Evolutionary conservation across 139 green algal genomes (phyloP).

Genomic region (Picocystis salinarum): DNA sequence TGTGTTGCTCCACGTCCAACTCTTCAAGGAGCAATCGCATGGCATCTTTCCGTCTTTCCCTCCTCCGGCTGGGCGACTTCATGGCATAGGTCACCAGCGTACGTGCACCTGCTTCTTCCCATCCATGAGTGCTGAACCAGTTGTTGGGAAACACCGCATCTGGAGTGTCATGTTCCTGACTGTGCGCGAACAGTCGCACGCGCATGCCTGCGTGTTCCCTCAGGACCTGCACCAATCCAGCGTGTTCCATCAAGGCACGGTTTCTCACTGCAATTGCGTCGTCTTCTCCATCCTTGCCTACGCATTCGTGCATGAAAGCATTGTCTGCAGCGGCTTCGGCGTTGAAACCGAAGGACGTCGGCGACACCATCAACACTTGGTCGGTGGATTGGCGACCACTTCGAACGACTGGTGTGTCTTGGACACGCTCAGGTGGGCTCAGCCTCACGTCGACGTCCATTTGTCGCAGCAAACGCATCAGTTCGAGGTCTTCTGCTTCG

Average conservation of each 20-base stretch:
- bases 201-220: conserved; percentile 2
- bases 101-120: conserved; percentile 22
- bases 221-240: neutral
- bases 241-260: neutral
- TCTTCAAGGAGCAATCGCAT: too few relatives aligned
- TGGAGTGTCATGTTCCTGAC: conserved; percentile 55
- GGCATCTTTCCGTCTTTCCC: conserved; percentile 5
- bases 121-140: conserved; percentile 61
- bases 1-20: conserved; percentile 52
- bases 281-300: neutral
- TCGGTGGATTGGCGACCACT: conserved; percentile 13
- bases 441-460: too few relatives aligned
- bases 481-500: too few relatives aligned
- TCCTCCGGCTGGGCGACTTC: conserved; percentile 28
- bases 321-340: conserved; percentile 54
- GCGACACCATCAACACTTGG: conserved; percentile 79
- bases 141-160: conserved; percentile 96
- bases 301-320: conserved; percentile 14
- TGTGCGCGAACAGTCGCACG: conserved; percentile 50
- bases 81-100: conserved; percentile 79
- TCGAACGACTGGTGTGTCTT: too few relatives aligned
- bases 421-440: too few relatives aligned
- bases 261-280: neutral
- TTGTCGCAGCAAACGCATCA: too few relatives aligned
- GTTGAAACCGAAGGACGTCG: conserved; percentile 89